Conservation (phyloP, 2,329 filamentous ascomycete genomes). For the Cladosporium sp. region DNA sequence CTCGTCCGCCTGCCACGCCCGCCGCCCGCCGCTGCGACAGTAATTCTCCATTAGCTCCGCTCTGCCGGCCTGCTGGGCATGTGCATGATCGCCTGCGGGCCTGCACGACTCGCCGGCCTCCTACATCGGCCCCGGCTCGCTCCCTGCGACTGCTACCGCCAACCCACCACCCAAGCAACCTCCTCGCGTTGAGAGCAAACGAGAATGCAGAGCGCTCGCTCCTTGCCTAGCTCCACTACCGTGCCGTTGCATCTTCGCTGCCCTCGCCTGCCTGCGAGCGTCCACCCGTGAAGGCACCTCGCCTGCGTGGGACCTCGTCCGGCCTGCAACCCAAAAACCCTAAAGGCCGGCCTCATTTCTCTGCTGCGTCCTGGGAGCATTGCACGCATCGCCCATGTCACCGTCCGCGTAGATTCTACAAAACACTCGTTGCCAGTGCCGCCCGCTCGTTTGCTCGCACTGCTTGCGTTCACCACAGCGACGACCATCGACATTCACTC, state of each 20-base stretch:
- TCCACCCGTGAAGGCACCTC: slow-evolving; percentile 2
- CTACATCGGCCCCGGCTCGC: slow-evolving; percentile 10
- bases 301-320: neutral
- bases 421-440: neutral
- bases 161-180: neutral
- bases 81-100: neutral
- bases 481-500: slow-evolving; percentile 5
- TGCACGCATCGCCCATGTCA: no score
- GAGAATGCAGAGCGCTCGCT: slow-evolving; percentile 5
- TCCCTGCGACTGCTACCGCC: neutral
- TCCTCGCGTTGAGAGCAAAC: slow-evolving; percentile 2
- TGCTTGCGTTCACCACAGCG: neutral
- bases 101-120: slow-evolving; percentile 3
- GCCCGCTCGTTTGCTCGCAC: neutral
- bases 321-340: slow-evolving; percentile 11
- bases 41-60: no score
- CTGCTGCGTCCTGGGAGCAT: neutral
- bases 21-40: no score
- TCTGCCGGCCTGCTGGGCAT: neutral
- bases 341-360: slow-evolving; percentile 7
- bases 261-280: slow-evolving; percentile 2
- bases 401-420: neutral
- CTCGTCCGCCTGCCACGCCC: no score
- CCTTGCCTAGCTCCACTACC: neutral
- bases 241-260: slow-evolving; percentile 9